Evolutionary conservation across 139 green algal species (phyloP), one percentile per base, ranked within the genome.

Genomic region (Picochlorum costavermella): DNA sequence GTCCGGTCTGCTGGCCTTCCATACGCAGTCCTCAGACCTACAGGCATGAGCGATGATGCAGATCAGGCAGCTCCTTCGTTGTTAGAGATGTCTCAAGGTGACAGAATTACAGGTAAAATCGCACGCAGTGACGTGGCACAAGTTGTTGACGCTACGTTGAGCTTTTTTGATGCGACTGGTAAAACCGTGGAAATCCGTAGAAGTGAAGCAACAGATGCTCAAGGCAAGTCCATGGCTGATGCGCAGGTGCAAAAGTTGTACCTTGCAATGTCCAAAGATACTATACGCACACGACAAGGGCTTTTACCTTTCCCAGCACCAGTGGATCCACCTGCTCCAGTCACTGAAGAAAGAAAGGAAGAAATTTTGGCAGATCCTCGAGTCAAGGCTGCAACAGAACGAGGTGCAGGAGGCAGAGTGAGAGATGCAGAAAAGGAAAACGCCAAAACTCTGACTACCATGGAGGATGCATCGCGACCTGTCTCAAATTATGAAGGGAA

Each of bases 131-230:
- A 95, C 56, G 71, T 90, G 53, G 86, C 86, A 0, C 49, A 72
- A 1, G 50, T 83, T 16, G 49, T 87, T 5, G 45, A 69, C 9
- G 56, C 68, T 4, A 78, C 77, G 0, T 51, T 85, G 4, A 11
- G 14, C 2, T 68, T 57, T 6, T 78, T 84, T n/a, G 84, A 81
- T 17, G 74, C 82, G 4, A 55, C 60, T 20, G 63, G 63, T 75
- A 91, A 92, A 60, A 95, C 89, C 6, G 77, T 94, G 20, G 88
- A 96, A 77, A 46, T 94, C 25, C 66, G 86, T 4, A 68, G 86
- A 10, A 68, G 59, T 29, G 81, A 89, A 60, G 78, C 73, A 2
- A 48, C 59, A 5, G 81, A 85, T 50, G 76, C 63, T 6, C 67
- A 76, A 36, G 81, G 77, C 30, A 79, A 78, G 68, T 40, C 20